Evolutionary conservation across 148 eudicot species (phyloP).

Genomic region (Polygonum aviculare): DNA sequence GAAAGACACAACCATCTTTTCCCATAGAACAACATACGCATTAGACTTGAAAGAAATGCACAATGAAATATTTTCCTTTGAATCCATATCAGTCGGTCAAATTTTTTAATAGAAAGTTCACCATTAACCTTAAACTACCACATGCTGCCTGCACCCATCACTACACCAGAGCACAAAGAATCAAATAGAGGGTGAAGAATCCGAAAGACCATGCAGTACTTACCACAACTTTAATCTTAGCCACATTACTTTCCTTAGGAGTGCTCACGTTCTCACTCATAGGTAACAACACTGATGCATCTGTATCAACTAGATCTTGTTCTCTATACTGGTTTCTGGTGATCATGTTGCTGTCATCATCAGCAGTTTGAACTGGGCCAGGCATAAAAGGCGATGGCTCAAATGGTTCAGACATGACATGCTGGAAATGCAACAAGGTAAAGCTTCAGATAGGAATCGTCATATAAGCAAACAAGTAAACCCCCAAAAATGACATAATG

Average conservation of each 20-base stretch:
- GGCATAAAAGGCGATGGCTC: constrained; percentile 88
- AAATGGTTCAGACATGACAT: constrained; percentile 84
- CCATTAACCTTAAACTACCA: background rate
- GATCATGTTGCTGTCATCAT: constrained; percentile 36
- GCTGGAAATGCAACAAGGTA: constrained; percentile 34
- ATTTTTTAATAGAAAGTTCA: background rate
- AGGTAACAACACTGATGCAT: constrained; percentile 37
- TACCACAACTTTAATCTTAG: constrained; percentile 98
- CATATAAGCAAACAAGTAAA: background rate
- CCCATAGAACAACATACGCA: background rate
- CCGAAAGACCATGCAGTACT: constrained; percentile 10
- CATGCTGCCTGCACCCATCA: background rate
- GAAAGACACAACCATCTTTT: background rate
- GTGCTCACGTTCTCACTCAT: constrained; percentile 47
- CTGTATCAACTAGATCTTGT: constrained; percentile 42
- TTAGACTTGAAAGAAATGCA: background rate
- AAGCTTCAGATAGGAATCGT: background rate
- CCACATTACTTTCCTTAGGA: constrained; percentile 83
- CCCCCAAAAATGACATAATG: background rate
- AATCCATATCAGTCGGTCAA: background rate
- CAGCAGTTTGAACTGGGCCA: constrained; percentile 43
- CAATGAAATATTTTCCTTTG: background rate
- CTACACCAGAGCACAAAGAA: background rate
- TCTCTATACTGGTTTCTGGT: constrained; percentile 43
- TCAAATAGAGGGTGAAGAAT: background rate